Conservation (phyloP, 495 filamentous ascomycete genomes). For the Daldinia childiae region DNA sequence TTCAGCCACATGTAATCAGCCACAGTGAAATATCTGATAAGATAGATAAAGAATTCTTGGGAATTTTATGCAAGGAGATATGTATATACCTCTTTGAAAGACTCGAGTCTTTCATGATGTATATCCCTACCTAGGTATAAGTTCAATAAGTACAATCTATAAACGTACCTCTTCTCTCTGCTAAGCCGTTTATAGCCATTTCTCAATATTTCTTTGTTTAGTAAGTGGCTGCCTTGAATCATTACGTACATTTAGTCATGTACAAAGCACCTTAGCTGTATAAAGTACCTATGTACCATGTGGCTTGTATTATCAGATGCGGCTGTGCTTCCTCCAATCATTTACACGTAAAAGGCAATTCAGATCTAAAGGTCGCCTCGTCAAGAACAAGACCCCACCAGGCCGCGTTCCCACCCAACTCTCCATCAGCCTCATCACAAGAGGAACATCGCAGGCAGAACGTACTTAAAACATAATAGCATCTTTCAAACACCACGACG, state of each 20-base stretch:
- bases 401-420: slow-evolving; percentile 37
- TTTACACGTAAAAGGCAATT: neutral
- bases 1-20: neutral
- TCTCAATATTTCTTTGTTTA: too few species aligned
- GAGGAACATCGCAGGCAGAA: neutral
- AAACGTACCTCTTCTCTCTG: too few species aligned
- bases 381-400: slow-evolving; percentile 34
- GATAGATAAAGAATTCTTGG: neutral
- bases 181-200: too few species aligned
- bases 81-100: too few species aligned
- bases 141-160: too few species aligned
- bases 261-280: too few species aligned
- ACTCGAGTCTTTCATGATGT: too few species aligned
- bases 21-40: neutral
- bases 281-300: neutral
- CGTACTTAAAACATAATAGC: slow-evolving; percentile 13
- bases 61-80: neutral
- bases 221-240: too few species aligned
- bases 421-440: slow-evolving; percentile 33
- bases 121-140: too few species aligned
- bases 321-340: slow-evolving; percentile 9
- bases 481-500: slow-evolving; percentile 8
- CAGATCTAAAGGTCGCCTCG: slow-evolving; percentile 7
- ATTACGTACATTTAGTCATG: too few species aligned
- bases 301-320: slow-evolving; percentile 1